phyloP scores from a whole-genome alignment of 805 yeast species.

The Nakazawaea ernobii region DNA sequence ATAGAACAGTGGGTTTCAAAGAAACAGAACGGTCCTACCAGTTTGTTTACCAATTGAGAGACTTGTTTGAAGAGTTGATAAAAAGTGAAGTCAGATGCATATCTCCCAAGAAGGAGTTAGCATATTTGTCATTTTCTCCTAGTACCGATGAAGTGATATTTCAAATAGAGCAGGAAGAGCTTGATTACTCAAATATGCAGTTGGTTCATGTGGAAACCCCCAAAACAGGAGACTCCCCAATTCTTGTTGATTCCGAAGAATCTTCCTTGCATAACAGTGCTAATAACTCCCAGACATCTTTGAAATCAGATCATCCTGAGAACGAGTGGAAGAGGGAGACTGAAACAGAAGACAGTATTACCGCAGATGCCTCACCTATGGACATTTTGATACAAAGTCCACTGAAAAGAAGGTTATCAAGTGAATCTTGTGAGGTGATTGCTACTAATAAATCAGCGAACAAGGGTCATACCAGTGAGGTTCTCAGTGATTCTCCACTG shows the following conservation, averaged over 20 bases:
- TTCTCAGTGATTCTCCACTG: neutral
- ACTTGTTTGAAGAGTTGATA: constrained; percentile 66
- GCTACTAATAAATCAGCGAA: neutral
- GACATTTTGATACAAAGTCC: neutral
- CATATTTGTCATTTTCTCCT: constrained; percentile 81
- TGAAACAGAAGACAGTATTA: no score
- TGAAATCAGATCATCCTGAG: neutral
- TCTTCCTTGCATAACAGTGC: neutral
- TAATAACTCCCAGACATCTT: neutral
- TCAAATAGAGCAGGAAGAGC: constrained; percentile 20
- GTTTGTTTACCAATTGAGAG: constrained; percentile 68
- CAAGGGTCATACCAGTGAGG: constrained; percentile 1
- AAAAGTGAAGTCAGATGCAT: constrained; percentile 58
- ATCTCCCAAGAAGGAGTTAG: constrained; percentile 77
- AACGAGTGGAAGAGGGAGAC: neutral
- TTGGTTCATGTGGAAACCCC: neutral
- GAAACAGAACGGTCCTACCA: constrained; percentile 81
- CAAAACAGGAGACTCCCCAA: neutral
- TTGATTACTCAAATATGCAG: neutral
- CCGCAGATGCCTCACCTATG: no score
- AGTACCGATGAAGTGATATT: constrained; percentile 62
- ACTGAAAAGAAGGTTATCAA: constrained; percentile 9
- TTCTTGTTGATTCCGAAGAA: constrained; percentile 1
- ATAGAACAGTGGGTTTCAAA: constrained; percentile 68
- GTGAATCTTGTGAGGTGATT: constrained; percentile 6